Conservation (phyloP, 495 filamentous ascomycete genomes). For the Hyaloscypha hepaticicola region DNA sequence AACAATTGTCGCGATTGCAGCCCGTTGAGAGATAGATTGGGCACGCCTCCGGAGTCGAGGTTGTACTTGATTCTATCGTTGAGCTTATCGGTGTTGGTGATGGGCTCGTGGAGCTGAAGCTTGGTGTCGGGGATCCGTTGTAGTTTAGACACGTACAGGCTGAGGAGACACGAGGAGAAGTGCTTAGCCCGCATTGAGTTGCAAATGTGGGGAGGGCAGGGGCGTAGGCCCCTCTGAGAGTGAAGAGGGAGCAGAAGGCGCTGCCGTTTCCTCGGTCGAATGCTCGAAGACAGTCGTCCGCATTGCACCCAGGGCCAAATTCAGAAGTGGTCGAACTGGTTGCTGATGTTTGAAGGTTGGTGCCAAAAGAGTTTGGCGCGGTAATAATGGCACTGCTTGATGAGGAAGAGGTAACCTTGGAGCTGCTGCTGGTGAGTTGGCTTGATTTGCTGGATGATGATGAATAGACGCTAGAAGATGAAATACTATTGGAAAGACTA, state of each 20-base stretch:
- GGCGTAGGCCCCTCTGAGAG: neutral
- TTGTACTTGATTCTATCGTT: neutral
- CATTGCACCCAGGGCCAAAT: constrained; percentile 9
- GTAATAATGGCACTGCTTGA: neutral
- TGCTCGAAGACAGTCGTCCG: constrained; percentile 2
- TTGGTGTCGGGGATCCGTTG: neutral
- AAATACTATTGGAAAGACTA: neutral
- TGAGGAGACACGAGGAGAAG: neutral
- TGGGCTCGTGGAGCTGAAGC: neutral
- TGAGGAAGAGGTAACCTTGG: neutral
- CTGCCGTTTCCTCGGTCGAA: neutral
- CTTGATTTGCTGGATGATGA: neutral
- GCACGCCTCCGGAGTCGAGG: neutral
- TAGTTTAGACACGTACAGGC: constrained; percentile 12
- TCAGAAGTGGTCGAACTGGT: neutral
- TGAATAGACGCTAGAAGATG: neutral
- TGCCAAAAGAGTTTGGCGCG: neutral
- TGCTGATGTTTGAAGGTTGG: neutral
- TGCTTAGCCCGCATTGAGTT: neutral
- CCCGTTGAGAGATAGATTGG: neutral
- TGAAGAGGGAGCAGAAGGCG: constrained; percentile 3
- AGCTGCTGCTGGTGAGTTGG: neutral
- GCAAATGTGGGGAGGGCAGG: neutral
- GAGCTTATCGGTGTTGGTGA: neutral
- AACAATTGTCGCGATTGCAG: constrained; percentile 12